Percentiles rank a stretch among this genome's conserved stretches.
Conservation (phyloP, 208 protist genomes). For the Wallacemonas sp. region DNA sequence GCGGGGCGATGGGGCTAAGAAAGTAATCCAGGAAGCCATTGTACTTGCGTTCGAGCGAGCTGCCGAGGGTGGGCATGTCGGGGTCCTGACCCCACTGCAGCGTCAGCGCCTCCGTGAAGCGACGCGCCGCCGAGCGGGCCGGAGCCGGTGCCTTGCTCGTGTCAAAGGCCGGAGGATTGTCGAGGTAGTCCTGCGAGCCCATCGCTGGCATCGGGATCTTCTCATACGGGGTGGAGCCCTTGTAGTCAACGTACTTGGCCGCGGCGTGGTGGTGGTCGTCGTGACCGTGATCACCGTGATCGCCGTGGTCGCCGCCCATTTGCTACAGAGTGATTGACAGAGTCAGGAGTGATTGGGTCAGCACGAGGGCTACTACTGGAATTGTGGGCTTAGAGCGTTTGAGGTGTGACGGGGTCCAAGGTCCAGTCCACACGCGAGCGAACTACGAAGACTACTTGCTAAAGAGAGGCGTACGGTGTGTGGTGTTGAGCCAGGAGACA, state of each 20-base stretch:
- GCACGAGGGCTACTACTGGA: no score
- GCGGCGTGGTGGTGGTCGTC: slow-evolving; percentile 4
- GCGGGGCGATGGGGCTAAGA: slow-evolving; percentile 46
- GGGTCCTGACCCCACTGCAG: slow-evolving; percentile 66
- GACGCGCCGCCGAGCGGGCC: slow-evolving; percentile 45
- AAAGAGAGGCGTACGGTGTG: no score
- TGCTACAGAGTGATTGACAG: no score
- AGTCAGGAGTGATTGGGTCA: no score
- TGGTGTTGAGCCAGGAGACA: no score
- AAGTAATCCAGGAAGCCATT: slow-evolving; percentile 59
- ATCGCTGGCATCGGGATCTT: slow-evolving; percentile 55
- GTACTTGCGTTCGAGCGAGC: slow-evolving; percentile 52
- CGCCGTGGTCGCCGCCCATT: slow-evolving; percentile 14
- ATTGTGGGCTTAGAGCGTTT: no score
- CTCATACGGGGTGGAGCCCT: slow-evolving; percentile 30
- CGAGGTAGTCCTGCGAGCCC: slow-evolving; percentile 60
- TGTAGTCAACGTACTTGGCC: slow-evolving; percentile 18
- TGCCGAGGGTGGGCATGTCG: slow-evolving; percentile 61
- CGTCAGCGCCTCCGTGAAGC: slow-evolving; percentile 58
- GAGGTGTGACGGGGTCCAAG: no score
- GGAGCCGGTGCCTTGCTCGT: slow-evolving; percentile 36
- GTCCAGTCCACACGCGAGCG: no score
- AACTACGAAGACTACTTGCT: no score
- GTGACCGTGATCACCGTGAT: slow-evolving; percentile 20
- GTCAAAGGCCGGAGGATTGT: slow-evolving; percentile 69